Evolutionary conservation across 1,284 basidiomycete species (phyloP).

Genomic region (Sphagnurus paluster): DNA sequence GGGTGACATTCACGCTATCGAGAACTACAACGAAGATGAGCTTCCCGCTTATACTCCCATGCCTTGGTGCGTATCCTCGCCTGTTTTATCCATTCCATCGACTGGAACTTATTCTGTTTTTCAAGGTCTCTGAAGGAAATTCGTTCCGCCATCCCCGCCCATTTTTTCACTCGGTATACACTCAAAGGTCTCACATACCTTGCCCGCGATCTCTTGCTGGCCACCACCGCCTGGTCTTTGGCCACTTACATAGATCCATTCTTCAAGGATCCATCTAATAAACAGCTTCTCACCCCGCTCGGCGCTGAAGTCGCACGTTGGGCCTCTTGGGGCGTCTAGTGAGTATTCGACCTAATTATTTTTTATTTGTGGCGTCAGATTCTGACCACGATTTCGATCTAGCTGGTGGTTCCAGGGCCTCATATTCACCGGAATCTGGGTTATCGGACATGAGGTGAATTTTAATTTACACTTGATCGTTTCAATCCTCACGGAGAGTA

Average conservation of each 20-base stretch:
- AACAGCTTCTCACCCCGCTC: constrained; percentile 30
- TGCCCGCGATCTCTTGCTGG: constrained; percentile 47
- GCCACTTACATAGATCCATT: constrained; percentile 50
- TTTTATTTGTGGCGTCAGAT: background rate
- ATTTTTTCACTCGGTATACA: constrained; percentile 44
- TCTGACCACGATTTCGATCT: background rate
- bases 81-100: background rate
- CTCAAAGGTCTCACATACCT: constrained; percentile 39
- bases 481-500: background rate
- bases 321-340: constrained; percentile 51
- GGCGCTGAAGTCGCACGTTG: constrained; percentile 41
- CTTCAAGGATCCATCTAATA: constrained; percentile 29
- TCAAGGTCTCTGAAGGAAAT: constrained; percentile 54
- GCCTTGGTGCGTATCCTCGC: constrained; percentile 35
- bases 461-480: constrained; percentile 1
- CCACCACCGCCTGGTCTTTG: constrained; percentile 41
- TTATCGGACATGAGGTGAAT: constrained; percentile 55
- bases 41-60: constrained; percentile 48
- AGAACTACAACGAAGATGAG: constrained; percentile 35
- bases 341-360: constrained; percentile 13
- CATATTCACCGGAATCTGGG: constrained; percentile 60
- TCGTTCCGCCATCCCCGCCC: constrained; percentile 50
- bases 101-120: background rate
- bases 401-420: constrained; percentile 68
- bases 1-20: too few relatives aligned